Evolutionary conservation across 2,329 filamentous ascomycete species (phyloP).

Genomic region (Fusarium brevicatenulatum): DNA sequence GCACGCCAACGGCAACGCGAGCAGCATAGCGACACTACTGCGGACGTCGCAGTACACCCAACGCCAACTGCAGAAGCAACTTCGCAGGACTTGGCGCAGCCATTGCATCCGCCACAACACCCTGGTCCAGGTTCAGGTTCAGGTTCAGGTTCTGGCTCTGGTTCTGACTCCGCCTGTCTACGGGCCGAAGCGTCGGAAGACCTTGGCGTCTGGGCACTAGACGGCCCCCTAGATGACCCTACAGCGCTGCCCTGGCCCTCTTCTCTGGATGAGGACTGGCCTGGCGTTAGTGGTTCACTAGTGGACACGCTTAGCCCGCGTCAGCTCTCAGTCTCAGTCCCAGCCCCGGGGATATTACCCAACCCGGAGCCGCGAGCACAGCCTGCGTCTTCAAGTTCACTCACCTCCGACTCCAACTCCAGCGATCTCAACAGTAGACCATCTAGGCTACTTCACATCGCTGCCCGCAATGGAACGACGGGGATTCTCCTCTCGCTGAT

Average conservation of each 20-base stretch:
- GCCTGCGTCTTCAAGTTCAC: not conserved
- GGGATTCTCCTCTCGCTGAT: not conserved
- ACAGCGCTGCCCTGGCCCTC: not conserved
- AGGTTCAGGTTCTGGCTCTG: not conserved
- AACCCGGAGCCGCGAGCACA: not conserved
- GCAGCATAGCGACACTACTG: not conserved
- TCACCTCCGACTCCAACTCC: not conserved
- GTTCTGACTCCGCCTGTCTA: not conserved
- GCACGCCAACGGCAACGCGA: not conserved
- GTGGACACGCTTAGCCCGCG: not conserved
- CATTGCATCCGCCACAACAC: not conserved
- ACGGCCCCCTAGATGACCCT: not conserved
- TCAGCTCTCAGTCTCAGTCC: not conserved
- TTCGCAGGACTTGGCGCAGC: not conserved
- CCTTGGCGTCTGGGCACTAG: not conserved
- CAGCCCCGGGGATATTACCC: not conserved
- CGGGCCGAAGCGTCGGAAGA: conserved; percentile 1
- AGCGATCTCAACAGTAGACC: not conserved
- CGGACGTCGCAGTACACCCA: not conserved
- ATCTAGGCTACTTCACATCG: not conserved
- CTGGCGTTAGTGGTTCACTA: not conserved
- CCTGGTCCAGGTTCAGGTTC: not conserved
- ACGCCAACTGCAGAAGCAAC: not conserved
- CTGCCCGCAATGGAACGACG: not conserved
- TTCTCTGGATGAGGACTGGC: not conserved